These are phyloP conservation scores for Chlamydomonas sphaeroides DNA, from an alignment of 139 green algal genomes.

Conservation along the genomic window DNA sequence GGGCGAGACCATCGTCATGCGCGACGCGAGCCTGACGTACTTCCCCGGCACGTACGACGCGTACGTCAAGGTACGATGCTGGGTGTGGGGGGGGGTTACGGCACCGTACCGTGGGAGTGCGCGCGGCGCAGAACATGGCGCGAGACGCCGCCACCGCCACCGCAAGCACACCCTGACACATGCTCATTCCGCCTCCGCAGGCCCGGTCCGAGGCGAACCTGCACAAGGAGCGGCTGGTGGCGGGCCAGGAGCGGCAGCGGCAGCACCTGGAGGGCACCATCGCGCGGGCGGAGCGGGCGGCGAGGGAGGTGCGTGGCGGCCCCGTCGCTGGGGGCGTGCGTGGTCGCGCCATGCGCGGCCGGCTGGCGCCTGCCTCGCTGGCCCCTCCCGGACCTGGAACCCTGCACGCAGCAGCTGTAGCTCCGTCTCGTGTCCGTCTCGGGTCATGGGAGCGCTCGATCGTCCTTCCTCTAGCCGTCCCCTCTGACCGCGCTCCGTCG, in stretches of 20 bases:
- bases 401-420: too few relatives aligned
- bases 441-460: too few relatives aligned
- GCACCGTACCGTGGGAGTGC: background rate
- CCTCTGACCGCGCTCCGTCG: too few relatives aligned
- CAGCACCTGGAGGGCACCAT: slow-evolving; percentile 47
- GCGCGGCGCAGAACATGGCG: too few relatives aligned
- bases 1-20: slow-evolving; percentile 32
- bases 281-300: slow-evolving; percentile 29
- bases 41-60: slow-evolving; percentile 66
- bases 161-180: background rate
- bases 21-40: slow-evolving; percentile 39
- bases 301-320: slow-evolving; percentile 13
- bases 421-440: too few relatives aligned
- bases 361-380: too few relatives aligned
- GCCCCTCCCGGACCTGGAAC: too few relatives aligned
- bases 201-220: slow-evolving; percentile 39
- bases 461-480: too few relatives aligned
- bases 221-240: slow-evolving; percentile 59
- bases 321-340: too few relatives aligned
- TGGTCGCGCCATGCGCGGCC: too few relatives aligned
- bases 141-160: background rate
- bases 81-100: background rate
- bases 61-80: slow-evolving; percentile 46
- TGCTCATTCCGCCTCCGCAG: background rate
- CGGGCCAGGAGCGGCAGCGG: slow-evolving; percentile 56